Evolutionary conservation across 2,329 filamentous ascomycete species (phyloP).

Genomic region (Dactylonectria estremocensis): DNA sequence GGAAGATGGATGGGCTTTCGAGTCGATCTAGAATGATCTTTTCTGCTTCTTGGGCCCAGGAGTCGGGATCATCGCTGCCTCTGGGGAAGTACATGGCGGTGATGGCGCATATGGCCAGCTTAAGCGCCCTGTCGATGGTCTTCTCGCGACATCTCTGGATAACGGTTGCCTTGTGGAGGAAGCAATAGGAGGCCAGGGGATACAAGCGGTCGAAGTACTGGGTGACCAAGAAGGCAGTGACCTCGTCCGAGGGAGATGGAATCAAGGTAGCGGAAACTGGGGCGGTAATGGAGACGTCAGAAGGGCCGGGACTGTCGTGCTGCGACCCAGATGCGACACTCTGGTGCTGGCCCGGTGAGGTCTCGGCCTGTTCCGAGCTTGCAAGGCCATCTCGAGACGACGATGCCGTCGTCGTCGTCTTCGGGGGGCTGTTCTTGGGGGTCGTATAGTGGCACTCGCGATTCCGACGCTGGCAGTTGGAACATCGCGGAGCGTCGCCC

Average conservation of each 20-base stretch:
- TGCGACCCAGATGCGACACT: conserved; percentile 36
- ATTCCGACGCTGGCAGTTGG: conserved; percentile 46
- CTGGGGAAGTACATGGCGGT: conserved; percentile 45
- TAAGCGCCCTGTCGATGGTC: conserved; percentile 45
- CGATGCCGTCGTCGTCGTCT: conserved; percentile 14
- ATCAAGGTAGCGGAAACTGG: neutral
- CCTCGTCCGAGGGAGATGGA: conserved; percentile 37
- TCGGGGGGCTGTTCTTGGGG: conserved; percentile 32
- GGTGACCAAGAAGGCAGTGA: conserved; percentile 32
- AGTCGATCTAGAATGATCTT: conserved; percentile 43
- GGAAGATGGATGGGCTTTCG: conserved; percentile 48
- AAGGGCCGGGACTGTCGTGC: conserved; percentile 14
- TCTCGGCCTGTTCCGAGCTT: neutral
- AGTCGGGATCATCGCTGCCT: conserved; percentile 29
- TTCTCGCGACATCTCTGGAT: conserved; percentile 46
- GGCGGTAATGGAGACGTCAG: neutral
- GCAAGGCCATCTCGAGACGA: conserved; percentile 34
- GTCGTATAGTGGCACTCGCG: conserved; percentile 41
- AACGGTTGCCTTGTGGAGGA: conserved; percentile 46
- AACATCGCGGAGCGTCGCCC: conserved; percentile 44
- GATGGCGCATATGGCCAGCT: conserved; percentile 44
- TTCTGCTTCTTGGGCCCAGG: conserved; percentile 47
- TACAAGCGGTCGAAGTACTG: conserved; percentile 47
- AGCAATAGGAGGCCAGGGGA: conserved; percentile 43
- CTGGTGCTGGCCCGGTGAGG: conserved; percentile 34